phyloP scores from a whole-genome alignment of 2,329 filamentous ascomycete genomes.

The Penicillium decumbens region DNA sequence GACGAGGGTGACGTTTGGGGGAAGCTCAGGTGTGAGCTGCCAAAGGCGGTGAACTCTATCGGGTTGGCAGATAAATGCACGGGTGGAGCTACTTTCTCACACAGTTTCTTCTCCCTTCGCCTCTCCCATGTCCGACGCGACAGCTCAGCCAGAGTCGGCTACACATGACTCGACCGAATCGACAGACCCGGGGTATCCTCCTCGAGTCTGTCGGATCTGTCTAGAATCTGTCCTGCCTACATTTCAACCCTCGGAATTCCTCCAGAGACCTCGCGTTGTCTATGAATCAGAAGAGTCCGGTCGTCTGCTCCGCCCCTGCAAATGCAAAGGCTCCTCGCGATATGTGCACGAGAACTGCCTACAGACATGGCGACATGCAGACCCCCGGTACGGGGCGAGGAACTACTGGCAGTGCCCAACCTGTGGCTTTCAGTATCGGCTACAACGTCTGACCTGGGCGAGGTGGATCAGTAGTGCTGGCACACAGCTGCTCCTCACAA shows the following conservation, averaged over 20 bases:
- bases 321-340: slow-evolving; percentile 86
- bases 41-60: slow-evolving; percentile 19
- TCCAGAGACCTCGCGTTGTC: slow-evolving; percentile 56
- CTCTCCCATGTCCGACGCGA: slow-evolving; percentile 3
- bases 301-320: slow-evolving; percentile 80
- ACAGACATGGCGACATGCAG: slow-evolving; percentile 71
- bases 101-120: not conserved
- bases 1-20: slow-evolving; percentile 30
- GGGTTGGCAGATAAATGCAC: slow-evolving; percentile 8
- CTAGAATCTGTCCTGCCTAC: slow-evolving; percentile 65
- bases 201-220: slow-evolving; percentile 83
- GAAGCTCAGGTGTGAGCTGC: slow-evolving; percentile 28
- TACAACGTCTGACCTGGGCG: slow-evolving; percentile 72
- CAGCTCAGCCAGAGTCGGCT: slow-evolving; percentile 25
- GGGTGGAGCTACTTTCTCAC: slow-evolving; percentile 1
- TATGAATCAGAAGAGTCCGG: slow-evolving; percentile 76
- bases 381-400: slow-evolving; percentile 58
- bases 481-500: slow-evolving; percentile 66
- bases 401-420: slow-evolving; percentile 87
- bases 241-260: slow-evolving; percentile 53
- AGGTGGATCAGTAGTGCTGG: slow-evolving; percentile 62
- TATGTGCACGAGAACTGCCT: slow-evolving; percentile 94
- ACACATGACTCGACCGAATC: not conserved
- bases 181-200: slow-evolving; percentile 49
- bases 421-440: slow-evolving; percentile 75